A percentile compares a stretch with the other conserved stretches of the same genome.
These are phyloP conservation scores for Carnegiea gigantea DNA, from an alignment of 179 eudicot species.

Conservation along the genomic window DNA sequence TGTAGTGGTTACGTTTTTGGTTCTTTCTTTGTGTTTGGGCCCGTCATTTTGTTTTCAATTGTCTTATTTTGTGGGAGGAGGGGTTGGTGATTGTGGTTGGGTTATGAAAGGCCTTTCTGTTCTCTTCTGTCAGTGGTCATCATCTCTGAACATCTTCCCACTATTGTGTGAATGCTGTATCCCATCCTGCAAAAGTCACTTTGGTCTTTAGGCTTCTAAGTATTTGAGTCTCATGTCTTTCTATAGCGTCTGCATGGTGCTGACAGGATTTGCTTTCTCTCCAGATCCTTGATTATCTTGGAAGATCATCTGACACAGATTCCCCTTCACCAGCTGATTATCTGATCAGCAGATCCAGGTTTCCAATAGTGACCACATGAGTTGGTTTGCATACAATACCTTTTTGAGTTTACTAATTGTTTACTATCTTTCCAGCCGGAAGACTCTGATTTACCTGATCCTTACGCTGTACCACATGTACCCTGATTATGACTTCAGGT, in stretches of 20 bases:
- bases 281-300: slow-evolving; percentile 82
- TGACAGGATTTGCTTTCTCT: slow-evolving; percentile 10
- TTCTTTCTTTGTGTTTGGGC: neutral
- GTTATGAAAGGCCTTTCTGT: neutral
- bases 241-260: neutral
- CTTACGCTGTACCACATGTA: slow-evolving; percentile 88
- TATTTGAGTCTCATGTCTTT: neutral
- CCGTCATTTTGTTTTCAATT: no score
- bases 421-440: slow-evolving; percentile 63
- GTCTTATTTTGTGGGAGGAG: neutral
- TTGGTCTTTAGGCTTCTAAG: neutral
- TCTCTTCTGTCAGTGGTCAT: neutral
- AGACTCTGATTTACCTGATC: slow-evolving; percentile 83
- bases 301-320: slow-evolving; percentile 72
- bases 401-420: slow-evolving; percentile 20
- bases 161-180: neutral
- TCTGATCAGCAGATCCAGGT: slow-evolving; percentile 79
- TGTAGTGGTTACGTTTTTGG: neutral
- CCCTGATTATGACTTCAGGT: slow-evolving; percentile 99
- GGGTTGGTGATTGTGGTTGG: neutral
- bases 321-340: slow-evolving; percentile 81
- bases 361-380: slow-evolving; percentile 17
- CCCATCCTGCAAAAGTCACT: neutral
- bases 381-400: neutral
- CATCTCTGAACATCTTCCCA: neutral